These are phyloP conservation scores for Extremus antarcticus DNA, from an alignment of 495 filamentous ascomycete genomes.

Conservation along the genomic window DNA sequence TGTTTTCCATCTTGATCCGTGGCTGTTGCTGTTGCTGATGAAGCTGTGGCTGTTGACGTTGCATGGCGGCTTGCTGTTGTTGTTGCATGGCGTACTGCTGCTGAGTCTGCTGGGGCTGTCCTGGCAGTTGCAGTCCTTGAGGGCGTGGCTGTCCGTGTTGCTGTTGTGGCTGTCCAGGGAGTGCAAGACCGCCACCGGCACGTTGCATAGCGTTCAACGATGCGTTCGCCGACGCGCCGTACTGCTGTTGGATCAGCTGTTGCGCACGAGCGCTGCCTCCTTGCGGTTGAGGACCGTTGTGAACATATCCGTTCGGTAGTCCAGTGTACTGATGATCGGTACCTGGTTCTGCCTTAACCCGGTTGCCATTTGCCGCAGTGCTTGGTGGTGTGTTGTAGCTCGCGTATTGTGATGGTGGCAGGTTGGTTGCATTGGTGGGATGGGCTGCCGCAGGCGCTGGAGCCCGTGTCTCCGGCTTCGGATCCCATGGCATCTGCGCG, in stretches of 20 bases:
- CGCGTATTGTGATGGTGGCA: constrained; percentile 2
- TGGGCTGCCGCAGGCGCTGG: constrained; percentile 24
- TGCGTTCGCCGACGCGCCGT: constrained; percentile 48
- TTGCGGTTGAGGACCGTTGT: constrained; percentile 27
- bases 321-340: constrained; percentile 12
- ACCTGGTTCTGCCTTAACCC: constrained; percentile 64
- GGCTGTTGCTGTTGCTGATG: constrained; percentile 22
- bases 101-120: constrained; percentile 36
- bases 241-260: constrained; percentile 55
- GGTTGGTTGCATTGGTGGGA: not conserved
- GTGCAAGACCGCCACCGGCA: constrained; percentile 21
- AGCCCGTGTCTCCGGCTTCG: constrained; percentile 43
- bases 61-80: constrained; percentile 31
- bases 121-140: constrained; percentile 33
- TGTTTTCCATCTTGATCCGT: constrained; percentile 21
- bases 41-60: constrained; percentile 28
- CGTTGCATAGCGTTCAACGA: constrained; percentile 18
- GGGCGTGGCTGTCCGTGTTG: constrained; percentile 4
- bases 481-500: constrained; percentile 93
- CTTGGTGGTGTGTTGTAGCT: constrained; percentile 3
- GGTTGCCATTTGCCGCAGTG: constrained; percentile 21
- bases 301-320: constrained; percentile 28
- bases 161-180: constrained; percentile 36
- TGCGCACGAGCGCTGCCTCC: constrained; percentile 49
- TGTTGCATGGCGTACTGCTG: constrained; percentile 36